Evolutionary conservation across 345 rosid species (phyloP).

Genomic region (Eucalyptus dawsonii): DNA sequence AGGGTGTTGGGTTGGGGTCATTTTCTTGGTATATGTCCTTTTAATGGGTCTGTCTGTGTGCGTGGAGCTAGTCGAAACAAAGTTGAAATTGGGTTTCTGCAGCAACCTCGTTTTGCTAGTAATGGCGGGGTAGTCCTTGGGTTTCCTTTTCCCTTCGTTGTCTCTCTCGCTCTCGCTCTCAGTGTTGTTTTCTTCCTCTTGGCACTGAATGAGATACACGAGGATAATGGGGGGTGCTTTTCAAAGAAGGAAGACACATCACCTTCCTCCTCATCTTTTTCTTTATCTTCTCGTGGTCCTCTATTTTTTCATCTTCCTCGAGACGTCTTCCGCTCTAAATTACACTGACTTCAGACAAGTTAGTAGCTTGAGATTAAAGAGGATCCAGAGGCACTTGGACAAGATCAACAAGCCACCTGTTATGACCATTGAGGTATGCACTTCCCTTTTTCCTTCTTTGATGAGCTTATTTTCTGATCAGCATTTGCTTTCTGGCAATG

Average conservation of each 20-base stretch:
- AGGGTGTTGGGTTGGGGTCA: neutral
- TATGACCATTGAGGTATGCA: constrained; percentile 61
- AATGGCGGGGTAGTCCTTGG: neutral
- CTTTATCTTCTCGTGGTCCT: neutral
- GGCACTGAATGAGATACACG: constrained; percentile 30
- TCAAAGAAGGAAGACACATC: neutral
- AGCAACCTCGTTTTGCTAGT: neutral
- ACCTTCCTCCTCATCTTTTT: neutral
- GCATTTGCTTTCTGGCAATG: neutral
- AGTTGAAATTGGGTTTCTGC: neutral
- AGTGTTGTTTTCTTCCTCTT: neutral
- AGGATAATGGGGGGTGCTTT: constrained; percentile 1
- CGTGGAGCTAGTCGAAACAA: neutral
- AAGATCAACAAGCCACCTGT: constrained; percentile 79
- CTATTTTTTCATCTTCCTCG: neutral
- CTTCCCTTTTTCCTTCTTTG: neutral
- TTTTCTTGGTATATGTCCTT: neutral
- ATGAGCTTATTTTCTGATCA: neutral
- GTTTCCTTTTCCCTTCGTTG: neutral
- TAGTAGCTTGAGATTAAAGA: constrained; percentile 58
- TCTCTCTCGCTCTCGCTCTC: neutral
- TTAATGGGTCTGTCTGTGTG: neutral
- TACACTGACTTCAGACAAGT: constrained; percentile 46
- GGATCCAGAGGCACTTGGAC: constrained; percentile 72
- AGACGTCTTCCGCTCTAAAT: constrained; percentile 26